Conservation (phyloP, 306 rosid species). For the Pachyrhizus erosus region DNA sequence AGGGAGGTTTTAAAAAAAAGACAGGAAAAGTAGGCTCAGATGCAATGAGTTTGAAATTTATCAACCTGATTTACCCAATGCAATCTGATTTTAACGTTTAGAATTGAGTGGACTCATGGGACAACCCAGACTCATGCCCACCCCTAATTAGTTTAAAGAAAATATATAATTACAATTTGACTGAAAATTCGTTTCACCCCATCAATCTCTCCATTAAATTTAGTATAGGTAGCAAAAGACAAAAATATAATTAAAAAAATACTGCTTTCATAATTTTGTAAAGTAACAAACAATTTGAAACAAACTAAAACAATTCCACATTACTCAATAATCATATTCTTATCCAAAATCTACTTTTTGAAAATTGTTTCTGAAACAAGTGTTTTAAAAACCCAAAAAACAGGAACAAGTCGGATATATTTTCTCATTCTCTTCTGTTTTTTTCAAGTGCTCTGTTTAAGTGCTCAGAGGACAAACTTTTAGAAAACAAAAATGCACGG, state of each 20-base stretch:
- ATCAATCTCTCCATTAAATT: not conserved
- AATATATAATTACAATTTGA: not conserved
- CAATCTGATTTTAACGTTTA: not conserved
- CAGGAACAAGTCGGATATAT: no score
- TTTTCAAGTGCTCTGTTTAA: no score
- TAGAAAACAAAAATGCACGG: no score
- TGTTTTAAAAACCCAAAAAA: no score
- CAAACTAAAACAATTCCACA: not conserved
- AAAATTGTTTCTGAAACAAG: no score
- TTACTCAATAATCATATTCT: no score
- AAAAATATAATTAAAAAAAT: not conserved
- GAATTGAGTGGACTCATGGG: not conserved
- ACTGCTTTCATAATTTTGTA: not conserved
- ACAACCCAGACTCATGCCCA: not conserved
- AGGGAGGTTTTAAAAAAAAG: not conserved
- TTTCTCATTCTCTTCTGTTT: no score
- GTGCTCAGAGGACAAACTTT: no score
- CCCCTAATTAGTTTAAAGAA: not conserved
- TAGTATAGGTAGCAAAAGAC: not conserved
- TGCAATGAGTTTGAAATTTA: not conserved
- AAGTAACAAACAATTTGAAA: not conserved
- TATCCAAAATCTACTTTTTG: no score
- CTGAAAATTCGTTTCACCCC: not conserved
- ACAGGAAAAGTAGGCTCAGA: not conserved
- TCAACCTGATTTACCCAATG: not conserved